Percentiles rank a stretch among this genome's conserved stretches.
These are phyloP conservation scores for Urtica urens DNA, from an alignment of 306 rosid genomes.

Conservation along the genomic window DNA sequence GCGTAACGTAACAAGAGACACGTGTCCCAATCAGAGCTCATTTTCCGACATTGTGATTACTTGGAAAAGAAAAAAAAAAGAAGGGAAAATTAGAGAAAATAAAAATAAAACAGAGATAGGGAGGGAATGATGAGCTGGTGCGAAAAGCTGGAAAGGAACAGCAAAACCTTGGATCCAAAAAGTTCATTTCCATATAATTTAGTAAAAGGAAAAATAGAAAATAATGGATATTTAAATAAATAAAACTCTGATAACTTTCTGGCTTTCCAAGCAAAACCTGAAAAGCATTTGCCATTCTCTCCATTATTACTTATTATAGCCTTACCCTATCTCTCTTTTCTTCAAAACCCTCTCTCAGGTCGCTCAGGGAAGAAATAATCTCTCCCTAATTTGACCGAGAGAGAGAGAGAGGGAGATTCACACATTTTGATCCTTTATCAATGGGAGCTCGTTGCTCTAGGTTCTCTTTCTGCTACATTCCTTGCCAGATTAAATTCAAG, in stretches of 20 bases:
- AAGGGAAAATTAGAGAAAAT: background rate
- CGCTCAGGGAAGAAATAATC: background rate
- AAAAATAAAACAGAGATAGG: background rate
- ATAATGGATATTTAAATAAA: background rate
- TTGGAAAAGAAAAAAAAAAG: background rate
- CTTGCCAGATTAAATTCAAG: slow-evolving; percentile 65
- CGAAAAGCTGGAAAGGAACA: slow-evolving; percentile 7
- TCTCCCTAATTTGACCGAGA: background rate
- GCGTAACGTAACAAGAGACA: too few relatives aligned
- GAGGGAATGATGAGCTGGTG: slow-evolving; percentile 14
- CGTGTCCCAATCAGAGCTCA: background rate
- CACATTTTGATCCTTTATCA: slow-evolving; percentile 3
- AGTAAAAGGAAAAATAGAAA: background rate
- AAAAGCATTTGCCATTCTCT: background rate
- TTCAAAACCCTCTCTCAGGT: slow-evolving; percentile 5
- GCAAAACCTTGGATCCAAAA: slow-evolving; percentile 40
- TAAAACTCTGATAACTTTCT: slow-evolving; percentile 28
- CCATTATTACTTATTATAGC: background rate
- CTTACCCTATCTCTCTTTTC: slow-evolving; percentile 5
- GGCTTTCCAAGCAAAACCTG: slow-evolving; percentile 36
- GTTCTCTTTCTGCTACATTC: slow-evolving; percentile 70
- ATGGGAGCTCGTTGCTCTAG: slow-evolving; percentile 99
- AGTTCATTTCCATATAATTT: slow-evolving; percentile 13
- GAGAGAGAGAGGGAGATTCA: slow-evolving; percentile 11
- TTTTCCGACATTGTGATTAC: background rate